Evolutionary conservation across 1,284 basidiomycete species (phyloP).

Genomic region (Cutaneotrichosporon sp.): DNA sequence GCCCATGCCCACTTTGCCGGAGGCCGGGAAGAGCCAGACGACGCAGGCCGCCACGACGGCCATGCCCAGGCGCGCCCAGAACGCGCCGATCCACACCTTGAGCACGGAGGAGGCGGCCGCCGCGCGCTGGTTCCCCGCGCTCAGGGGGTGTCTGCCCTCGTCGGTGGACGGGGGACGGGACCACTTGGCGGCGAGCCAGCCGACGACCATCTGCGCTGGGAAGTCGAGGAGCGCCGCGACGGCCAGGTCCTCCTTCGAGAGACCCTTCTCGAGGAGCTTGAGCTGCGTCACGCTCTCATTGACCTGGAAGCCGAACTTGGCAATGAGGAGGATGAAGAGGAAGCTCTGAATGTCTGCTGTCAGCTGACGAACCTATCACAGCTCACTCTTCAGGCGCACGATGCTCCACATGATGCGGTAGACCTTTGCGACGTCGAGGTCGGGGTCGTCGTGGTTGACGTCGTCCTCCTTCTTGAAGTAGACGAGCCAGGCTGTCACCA

Average conservation of each 20-base stretch:
- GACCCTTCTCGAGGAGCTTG: conserved; percentile 95
- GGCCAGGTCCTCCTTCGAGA: conserved; percentile 93
- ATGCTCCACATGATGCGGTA: conserved; percentile 96
- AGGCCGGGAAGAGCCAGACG: conserved; percentile 76
- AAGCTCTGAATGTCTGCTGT: conserved; percentile 85
- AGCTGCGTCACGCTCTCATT: conserved; percentile 90
- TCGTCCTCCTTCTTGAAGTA: conserved; percentile 90
- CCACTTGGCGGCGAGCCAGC: conserved; percentile 96
- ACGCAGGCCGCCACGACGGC: conserved; percentile 71
- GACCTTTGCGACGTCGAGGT: conserved; percentile 87
- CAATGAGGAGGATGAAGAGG: conserved; percentile 82
- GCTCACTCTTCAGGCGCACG: conserved; percentile 82
- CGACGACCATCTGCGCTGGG: conserved; percentile 94
- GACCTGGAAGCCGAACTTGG: conserved; percentile 94
- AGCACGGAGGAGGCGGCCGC: conserved; percentile 65
- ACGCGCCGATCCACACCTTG: conserved; percentile 86
- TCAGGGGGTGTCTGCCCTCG: conserved; percentile 35
- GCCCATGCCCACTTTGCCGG: conserved; percentile 48
- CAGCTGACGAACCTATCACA: no score
- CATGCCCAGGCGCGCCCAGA: conserved; percentile 81
- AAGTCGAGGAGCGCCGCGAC: conserved; percentile 95
- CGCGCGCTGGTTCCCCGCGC: conserved; percentile 14
- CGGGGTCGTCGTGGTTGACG: conserved; percentile 68
- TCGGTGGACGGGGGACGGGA: conserved; percentile 56
- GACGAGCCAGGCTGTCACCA: conserved; percentile 82